Evolutionary conservation across 805 yeast genomes (phyloP), one percentile per base, ranked within the genome.

Genomic region (Suhomyces vadensis): DNA sequence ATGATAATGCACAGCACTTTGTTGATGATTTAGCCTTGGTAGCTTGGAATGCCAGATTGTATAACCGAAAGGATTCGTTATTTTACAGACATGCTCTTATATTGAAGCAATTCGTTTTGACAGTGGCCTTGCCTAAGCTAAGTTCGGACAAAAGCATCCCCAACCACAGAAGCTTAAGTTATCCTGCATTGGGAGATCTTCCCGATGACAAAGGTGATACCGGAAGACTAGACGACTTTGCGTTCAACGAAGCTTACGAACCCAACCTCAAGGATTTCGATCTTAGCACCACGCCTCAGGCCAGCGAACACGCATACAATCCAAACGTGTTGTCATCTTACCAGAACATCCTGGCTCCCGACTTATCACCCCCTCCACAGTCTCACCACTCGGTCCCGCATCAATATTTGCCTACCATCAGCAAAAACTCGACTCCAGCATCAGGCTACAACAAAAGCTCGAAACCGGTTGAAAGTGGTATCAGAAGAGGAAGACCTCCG

Each of bases 401-500:
- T 14, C 33, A 29, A 10, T 38, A 38, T 25, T 11, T 27, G 22
- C 29, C 33, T 5, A 37, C 8, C 23, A 14, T 13, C 19, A 25
- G 6, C 20, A 38, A 38, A 10, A 17, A 24, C 31, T 5, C 22
- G 4, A 25, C 41, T 1, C 33, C 35, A 19, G 14, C 14, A 5
- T 9, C 39, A 16, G 16, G 33, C 33, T 37, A 37, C 21, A 19
- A 19, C 24, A 38, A 45, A 13, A 31, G 24, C 8, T 40, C 51
- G 4, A 37, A 27, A 16, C 51, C 52, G 39, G 48, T 53, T 19
- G 71, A 65, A 37, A 60, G 65, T 19, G 83, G 88, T 54, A 77
- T 80, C 24, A 84, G 87, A 63, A 77, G 95, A 57, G 96, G 96
- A 14, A 77, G 96, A 55, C 96, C 97, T 4, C 96, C 96, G 2